Evolutionary conservation across 2,329 filamentous ascomycete species (phyloP), one percentile per base, ranked within the genome.

Genomic region (Huntiella abstrusa): DNA sequence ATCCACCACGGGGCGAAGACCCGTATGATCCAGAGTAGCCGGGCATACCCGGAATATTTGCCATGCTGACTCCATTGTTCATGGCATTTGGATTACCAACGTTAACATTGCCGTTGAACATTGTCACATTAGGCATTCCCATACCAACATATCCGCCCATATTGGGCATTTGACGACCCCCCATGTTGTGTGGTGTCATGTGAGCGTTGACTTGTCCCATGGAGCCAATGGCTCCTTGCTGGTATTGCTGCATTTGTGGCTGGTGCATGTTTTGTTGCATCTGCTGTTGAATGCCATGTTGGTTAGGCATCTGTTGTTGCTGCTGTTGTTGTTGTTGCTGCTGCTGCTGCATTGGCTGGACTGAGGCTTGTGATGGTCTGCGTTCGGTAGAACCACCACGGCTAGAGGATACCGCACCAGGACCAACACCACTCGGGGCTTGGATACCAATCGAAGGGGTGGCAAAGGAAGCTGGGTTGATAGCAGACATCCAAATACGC

Each of bases 401-500:
- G 48, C 65, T 67, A 6, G 70, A 67, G 41, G 70, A 71, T n/a
- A 83, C 70, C 17, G 76, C 75, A 17, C 77, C 78, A 6, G 75
- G 75, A 0, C 75, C 74, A 54, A 81, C 70, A 22, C 73, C 73
- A 51, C 75, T 78, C 1, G 80, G 76, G 2, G 78, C 75, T 58
- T 80, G 77, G 16, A 86, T 66, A 19, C 80, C 80, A 42, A 83
- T 67, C 3, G 76, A 77, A 13, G 83, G 81, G 52, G 78, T 87
- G 17, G 83, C 83, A 60, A 96, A 95, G 0, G 88, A 95, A 4
- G 88, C 91, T 5, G 91, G 91, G 59, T 98, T 98, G 61, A 98
- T 93, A 3, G 91, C 91, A 4, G 88, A 96, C 84, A 98, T 94
- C 91, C 91, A 98, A 56, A 98, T 98, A 55, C 92, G 77, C 16